Evolutionary conservation across 2,329 filamentous ascomycete genomes (phyloP), one percentile per base, ranked within the genome.

Genomic region (Trichophyton equinum): DNA sequence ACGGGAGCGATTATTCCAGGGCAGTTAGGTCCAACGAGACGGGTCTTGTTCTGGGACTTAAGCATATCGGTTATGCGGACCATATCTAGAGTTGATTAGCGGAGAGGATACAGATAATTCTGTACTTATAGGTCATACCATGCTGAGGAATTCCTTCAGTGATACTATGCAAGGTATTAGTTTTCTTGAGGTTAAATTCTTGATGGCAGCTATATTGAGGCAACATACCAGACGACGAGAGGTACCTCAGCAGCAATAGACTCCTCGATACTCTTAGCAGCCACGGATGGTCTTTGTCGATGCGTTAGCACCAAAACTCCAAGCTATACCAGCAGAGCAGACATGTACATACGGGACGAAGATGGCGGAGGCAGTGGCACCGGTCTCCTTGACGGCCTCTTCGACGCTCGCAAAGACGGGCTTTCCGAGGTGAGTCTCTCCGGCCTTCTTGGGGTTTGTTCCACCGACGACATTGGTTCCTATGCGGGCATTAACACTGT

Each of bases 361-460:
- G 79, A 97, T 90, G 68, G 90, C 91, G 59, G 90, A 95, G 66
- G 94, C 92, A 66, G 83, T 91, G 66, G 94, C 92, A 72, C 90
- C 89, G 58, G 90, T 95, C 78, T 91, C 79, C 82, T 91, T 94
- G 67, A 95, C 85, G 65, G 89, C 94, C 60, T 99, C 91, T 68
- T 79, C 78, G 68, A 99, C 94, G 70, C 83, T 92, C 71, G 85
- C 88, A 78, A 97, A 99, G 72, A 99, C 94, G 63, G 94, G 94
- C 68, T 88, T 87, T 74, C 85, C 90, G 65, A 99, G 85, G 78
- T 99, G 94, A 74, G 85, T 86, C 71, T 84, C 79, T 72, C 94
- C 94, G 67, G 94, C 94, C 82, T 99, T 99, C 84, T 96, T 97
- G 74, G 94, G 94, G 81, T 97, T 97, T 73, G 92, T 97, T 74